A percentile compares a stretch with the other conserved stretches of the same genome.
phyloP scores from a whole-genome alignment of 768 basidiomycete genomes.

The Sporobolomyces pararoseus region DNA sequence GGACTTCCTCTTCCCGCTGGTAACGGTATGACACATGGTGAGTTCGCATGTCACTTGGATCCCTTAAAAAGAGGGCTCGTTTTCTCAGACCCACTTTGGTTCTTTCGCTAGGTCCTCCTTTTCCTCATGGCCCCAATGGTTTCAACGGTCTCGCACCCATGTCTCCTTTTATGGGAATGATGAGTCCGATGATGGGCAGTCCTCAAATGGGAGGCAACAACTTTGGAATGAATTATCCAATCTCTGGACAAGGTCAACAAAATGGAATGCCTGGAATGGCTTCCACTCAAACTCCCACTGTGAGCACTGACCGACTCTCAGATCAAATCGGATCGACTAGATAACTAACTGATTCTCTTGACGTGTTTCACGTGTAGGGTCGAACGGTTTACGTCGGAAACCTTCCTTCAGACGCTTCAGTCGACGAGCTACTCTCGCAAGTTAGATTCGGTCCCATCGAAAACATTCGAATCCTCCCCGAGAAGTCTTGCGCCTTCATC shows the following conservation, averaged over 20 bases:
- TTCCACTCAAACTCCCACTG: slow-evolving; percentile 29
- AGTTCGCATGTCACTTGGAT: slow-evolving; percentile 4
- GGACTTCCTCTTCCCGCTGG: slow-evolving; percentile 8
- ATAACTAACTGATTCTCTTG: too few relatives aligned
- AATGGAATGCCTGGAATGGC: slow-evolving; percentile 15
- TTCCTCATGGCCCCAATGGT: not conserved
- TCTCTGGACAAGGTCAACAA: slow-evolving; percentile 15
- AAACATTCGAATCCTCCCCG: slow-evolving; percentile 85
- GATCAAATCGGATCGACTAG: not conserved
- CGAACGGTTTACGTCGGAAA: slow-evolving; percentile 97
- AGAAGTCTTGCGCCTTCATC: slow-evolving; percentile 96
- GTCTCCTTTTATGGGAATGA: slow-evolving; percentile 35
- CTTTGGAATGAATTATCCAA: slow-evolving; percentile 25
- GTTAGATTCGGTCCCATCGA: slow-evolving; percentile 98
- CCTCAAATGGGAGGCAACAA: slow-evolving; percentile 21
- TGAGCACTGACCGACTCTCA: not conserved
- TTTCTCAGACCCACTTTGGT: not conserved
- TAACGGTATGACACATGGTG: not conserved
- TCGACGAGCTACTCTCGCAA: slow-evolving; percentile 94
- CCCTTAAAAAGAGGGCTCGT: not conserved
- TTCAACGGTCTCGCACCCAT: slow-evolving; percentile 18
- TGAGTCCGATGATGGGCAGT: slow-evolving; percentile 30
- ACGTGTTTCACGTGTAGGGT: slow-evolving; percentile 6
- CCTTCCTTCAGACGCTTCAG: slow-evolving; percentile 87
- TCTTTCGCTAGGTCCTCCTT: too few relatives aligned